These are phyloP conservation scores for Elaeis guineensis DNA, from an alignment of 176 grass and related monocot species.

Conservation along the genomic window DNA sequence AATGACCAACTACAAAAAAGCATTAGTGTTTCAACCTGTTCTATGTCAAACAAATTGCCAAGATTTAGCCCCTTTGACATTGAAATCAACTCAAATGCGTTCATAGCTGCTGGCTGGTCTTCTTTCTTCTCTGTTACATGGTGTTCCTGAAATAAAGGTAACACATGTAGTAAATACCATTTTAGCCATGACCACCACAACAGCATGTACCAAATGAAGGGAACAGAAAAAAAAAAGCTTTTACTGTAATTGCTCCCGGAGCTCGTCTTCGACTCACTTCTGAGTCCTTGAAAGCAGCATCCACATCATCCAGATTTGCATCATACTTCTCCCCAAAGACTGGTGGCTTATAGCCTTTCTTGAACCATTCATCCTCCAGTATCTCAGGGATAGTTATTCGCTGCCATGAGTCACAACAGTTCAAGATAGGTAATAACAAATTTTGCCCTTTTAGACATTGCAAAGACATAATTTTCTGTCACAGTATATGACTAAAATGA, in stretches of 20 bases:
- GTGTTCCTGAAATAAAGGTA: conserved; percentile 34
- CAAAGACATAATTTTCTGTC: too few relatives aligned
- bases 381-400: conserved; percentile 75
- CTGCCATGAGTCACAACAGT: conserved; percentile 30
- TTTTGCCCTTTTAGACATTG: too few relatives aligned
- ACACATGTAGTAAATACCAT: conserved; percentile 12
- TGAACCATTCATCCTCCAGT: conserved; percentile 97
- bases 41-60: conserved; percentile 80
- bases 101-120: conserved; percentile 83
- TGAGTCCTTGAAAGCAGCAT: conserved; percentile 87
- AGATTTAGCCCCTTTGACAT: conserved; percentile 85
- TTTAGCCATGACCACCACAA: too few relatives aligned
- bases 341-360: conserved; percentile 77
- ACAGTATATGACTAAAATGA: too few relatives aligned
- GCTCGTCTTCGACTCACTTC: conserved; percentile 54
- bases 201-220: conserved; percentile 4
- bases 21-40: conserved; percentile 35
- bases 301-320: conserved; percentile 69
- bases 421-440: too few relatives aligned
- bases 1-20: too few relatives aligned
- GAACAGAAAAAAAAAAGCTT: conserved; percentile 4
- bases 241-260: neutral
- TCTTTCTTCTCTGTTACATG: conserved; percentile 87
- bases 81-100: conserved; percentile 98
- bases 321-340: conserved; percentile 70